phyloP scores from a whole-genome alignment of 2,329 filamentous ascomycete species.

The Trichoderma breve region DNA sequence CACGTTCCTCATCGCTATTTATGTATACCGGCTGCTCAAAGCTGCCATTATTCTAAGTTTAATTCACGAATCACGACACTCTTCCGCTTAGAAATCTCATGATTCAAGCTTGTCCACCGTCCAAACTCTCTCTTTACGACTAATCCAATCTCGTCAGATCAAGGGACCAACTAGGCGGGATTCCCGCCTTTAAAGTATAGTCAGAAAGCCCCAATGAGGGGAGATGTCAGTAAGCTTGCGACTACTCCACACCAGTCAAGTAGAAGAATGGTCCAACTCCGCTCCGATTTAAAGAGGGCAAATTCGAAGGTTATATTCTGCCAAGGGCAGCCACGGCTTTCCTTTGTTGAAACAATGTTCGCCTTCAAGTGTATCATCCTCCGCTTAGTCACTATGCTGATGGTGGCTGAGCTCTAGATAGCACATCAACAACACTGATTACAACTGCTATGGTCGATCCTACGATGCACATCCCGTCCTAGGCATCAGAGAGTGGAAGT shows the following conservation, averaged over 20 bases:
- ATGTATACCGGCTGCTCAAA: background rate
- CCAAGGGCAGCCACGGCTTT: background rate
- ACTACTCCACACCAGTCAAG: background rate
- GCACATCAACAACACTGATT: background rate
- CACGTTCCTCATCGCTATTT: background rate
- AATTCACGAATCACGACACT: background rate
- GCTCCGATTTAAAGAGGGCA: background rate
- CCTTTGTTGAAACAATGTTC: background rate
- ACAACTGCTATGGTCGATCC: background rate
- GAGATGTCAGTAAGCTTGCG: background rate
- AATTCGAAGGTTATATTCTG: background rate
- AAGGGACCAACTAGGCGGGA: background rate
- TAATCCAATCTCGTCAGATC: background rate
- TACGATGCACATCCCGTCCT: background rate
- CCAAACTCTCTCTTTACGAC: background rate
- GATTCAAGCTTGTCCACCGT: background rate
- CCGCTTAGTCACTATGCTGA: background rate
- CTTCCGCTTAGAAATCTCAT: background rate
- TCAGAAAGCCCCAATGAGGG: background rate
- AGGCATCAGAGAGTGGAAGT: background rate
- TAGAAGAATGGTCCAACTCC: background rate
- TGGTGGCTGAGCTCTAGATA: background rate
- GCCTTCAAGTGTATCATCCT: background rate
- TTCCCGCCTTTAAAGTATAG: background rate
- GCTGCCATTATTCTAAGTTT: background rate